Evolutionary conservation across 2,329 filamentous ascomycete genomes (phyloP).

Genomic region (Penicillium corylophilum): DNA sequence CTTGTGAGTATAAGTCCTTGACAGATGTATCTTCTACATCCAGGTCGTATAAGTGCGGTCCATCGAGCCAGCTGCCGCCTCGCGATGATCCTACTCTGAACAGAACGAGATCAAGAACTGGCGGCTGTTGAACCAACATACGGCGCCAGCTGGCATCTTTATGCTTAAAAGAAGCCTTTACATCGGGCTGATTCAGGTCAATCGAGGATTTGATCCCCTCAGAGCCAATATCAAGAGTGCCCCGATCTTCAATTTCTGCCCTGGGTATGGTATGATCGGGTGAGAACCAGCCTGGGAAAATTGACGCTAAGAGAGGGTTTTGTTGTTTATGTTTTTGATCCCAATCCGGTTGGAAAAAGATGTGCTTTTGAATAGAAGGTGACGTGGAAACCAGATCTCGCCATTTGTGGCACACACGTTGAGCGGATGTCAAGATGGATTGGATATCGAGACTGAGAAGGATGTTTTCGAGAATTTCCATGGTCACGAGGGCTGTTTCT

Average conservation of each 20-base stretch:
- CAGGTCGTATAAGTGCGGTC: background rate
- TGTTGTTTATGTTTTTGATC: background rate
- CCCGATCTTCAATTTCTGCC: background rate
- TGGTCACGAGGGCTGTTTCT: background rate
- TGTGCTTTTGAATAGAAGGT: background rate
- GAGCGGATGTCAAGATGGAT: background rate
- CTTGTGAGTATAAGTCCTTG: background rate
- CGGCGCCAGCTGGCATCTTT: background rate
- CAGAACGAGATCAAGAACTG: background rate
- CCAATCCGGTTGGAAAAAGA: background rate
- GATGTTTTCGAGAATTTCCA: background rate
- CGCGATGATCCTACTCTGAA: background rate
- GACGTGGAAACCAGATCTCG: background rate
- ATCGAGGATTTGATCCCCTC: background rate
- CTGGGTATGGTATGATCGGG: background rate
- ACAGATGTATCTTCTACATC: background rate
- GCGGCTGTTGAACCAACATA: background rate
- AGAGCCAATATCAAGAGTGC: background rate
- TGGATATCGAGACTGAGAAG: background rate
- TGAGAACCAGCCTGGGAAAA: background rate
- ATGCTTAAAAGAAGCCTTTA: background rate
- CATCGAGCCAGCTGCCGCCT: background rate
- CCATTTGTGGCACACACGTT: background rate
- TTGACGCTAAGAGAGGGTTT: background rate
- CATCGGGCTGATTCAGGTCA: background rate